Conservation (phyloP, 345 rosid species). For the Mercurialis annua region DNA sequence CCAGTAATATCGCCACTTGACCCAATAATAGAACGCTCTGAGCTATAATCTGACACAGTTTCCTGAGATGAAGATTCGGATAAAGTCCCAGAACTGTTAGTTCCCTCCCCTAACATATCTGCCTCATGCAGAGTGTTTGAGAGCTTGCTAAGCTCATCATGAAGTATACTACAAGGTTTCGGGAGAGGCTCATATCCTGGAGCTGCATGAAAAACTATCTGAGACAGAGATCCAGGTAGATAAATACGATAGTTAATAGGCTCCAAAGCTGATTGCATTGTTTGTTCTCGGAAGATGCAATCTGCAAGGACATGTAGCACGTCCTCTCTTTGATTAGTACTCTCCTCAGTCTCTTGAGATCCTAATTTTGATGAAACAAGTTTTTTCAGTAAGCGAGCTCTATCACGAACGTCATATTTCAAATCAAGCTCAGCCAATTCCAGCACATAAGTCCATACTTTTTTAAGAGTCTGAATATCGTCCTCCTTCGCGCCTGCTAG, state of each 20-base stretch:
- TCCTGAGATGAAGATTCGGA: conserved; percentile 63
- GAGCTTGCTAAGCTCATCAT: conserved; percentile 43
- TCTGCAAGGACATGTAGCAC: conserved; percentile 44
- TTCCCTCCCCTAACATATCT: conserved; percentile 29
- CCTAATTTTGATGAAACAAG: conserved; percentile 38
- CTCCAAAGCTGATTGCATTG: conserved; percentile 38
- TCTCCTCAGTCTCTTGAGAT: conserved; percentile 39
- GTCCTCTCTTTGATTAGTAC: conserved; percentile 35
- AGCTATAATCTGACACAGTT: conserved; percentile 63
- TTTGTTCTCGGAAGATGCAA: conserved; percentile 52
- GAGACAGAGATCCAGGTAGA: conserved; percentile 97
- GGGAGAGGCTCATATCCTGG: conserved; percentile 99
- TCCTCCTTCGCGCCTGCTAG: conserved; percentile 46
- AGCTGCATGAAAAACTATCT: conserved; percentile 96
- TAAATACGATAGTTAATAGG: conserved; percentile 56
- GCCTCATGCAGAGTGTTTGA: conserved; percentile 26
- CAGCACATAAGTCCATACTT: conserved; percentile 61
- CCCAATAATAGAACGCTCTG: conserved; percentile 47
- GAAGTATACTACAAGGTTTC: conserved; percentile 65
- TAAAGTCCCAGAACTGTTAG: conserved; percentile 40
- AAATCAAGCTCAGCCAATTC: conserved; percentile 83
- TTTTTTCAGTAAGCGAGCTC: conserved; percentile 74
- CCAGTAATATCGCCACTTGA: conserved; percentile 40
- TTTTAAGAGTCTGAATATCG: conserved; percentile 47
- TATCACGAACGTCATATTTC: conserved; percentile 88